Conservation (phyloP, 176 grass and related monocot genomes). For the Carex littledalei region DNA sequence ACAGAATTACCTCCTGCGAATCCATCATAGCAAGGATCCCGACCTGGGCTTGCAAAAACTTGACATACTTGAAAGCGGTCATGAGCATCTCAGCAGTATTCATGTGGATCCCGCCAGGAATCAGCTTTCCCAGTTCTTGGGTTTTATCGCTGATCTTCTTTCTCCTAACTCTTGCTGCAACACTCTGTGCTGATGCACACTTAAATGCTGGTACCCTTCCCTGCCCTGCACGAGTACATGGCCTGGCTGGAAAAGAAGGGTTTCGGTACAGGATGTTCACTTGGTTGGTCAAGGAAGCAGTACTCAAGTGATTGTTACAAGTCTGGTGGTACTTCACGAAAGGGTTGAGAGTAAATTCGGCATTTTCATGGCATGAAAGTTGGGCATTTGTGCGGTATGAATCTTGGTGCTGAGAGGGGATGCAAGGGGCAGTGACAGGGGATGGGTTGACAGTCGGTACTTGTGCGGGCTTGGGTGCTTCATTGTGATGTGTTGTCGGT, state of each 20-base stretch:
- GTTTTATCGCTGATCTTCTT: slow-evolving; percentile 79
- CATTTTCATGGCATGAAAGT: slow-evolving; percentile 15
- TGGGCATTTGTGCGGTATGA: background rate
- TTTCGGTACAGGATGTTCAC: background rate
- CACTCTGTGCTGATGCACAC: slow-evolving; percentile 25
- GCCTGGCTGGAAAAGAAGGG: background rate
- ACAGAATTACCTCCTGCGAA: slow-evolving; percentile 33
- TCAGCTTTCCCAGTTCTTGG: slow-evolving; percentile 49
- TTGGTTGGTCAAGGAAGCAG: background rate
- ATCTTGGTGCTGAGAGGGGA: slow-evolving; percentile 4
- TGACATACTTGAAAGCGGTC: slow-evolving; percentile 48
- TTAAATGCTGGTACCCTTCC: background rate
- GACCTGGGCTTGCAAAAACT: slow-evolving; percentile 69
- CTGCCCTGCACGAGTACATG: background rate
- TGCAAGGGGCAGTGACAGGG: background rate
- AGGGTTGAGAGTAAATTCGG: background rate
- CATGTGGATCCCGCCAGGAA: slow-evolving; percentile 52
- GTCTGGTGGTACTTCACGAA: background rate
- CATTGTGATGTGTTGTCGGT: background rate
- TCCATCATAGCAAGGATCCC: slow-evolving; percentile 54
- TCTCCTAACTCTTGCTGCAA: slow-evolving; percentile 52
- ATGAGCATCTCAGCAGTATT: slow-evolving; percentile 88
- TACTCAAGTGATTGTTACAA: background rate
- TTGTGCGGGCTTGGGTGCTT: background rate
- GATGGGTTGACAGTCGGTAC: background rate